Base-by-base conservation (phyloP, 208 protist genomes). In the Histomonas meleagridis region DNA sequence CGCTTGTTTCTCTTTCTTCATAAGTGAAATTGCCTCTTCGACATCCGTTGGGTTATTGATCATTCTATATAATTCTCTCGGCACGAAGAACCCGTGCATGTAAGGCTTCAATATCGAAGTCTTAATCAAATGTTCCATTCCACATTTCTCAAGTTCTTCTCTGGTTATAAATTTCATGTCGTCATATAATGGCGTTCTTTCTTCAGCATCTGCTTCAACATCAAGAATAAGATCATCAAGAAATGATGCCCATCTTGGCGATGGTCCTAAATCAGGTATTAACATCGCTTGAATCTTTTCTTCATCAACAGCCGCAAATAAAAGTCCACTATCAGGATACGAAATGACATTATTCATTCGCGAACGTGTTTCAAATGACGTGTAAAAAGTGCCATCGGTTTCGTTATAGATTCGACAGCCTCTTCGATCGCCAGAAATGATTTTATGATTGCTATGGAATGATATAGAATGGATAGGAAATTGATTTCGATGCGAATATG, bases 81-180 rank as follows among this genome's bases (percentile, higher is more conserved):
- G 38, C 14, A 91, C 46, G 55, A 91, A 91, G 40, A 91, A 91
- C n/a, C 86, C 86, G 32, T 91, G 86, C 86, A 91, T 91, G 86
- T 91, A 91, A n/a, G 86, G 86, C 38, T 91, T 91, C 14, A 91
- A 49, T 14, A 53, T 35, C 1, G 32, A 51, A 18, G 53, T 43
- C 2, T 38, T 38, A 60, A 91, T 69, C 0, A 91, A 32, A 32
- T 91, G 86, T 4, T 53, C 49, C 32, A 49, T n/a, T 16, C 53
- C 86, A 21, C 32, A 91, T 43, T 60, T 65, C 48, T 91, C 86
- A n/a, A 91, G 28, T 26, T 91, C 86, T 7, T 91, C 86, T 12
- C 86, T 5, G 1, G 86, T 60, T 14, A 91, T 49, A 53, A 91
- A 91, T 43, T 91, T 91, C 53, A 69, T 69, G 26, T 91, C 43